Evolutionary conservation across 768 basidiomycete species (phyloP).

Genomic region (Mycena alexandri): DNA sequence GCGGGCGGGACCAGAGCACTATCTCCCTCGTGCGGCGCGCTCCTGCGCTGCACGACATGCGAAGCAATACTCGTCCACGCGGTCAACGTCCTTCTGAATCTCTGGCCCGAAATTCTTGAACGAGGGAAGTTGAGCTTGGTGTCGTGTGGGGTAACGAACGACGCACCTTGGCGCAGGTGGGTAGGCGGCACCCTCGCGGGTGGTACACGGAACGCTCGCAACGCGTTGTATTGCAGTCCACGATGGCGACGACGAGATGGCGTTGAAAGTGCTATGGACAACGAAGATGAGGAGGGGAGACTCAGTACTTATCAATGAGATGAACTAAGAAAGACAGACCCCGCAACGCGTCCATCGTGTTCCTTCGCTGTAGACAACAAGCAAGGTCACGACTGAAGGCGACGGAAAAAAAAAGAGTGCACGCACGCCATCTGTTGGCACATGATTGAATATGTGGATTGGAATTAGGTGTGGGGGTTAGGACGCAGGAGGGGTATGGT

Average conservation of each 20-base stretch:
- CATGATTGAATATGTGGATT: conserved; percentile 55
- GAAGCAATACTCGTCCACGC: conserved; percentile 78
- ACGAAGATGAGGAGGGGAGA: conserved; percentile 25
- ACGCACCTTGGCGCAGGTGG: conserved; percentile 70
- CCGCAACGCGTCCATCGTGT: conserved; percentile 81
- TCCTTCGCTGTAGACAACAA: conserved; percentile 67
- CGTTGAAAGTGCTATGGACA: conserved; percentile 79
- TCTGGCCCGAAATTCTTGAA: conserved; percentile 75
- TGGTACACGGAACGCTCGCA: conserved; percentile 78
- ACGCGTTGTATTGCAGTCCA: conserved; percentile 75
- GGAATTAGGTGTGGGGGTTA: conserved; percentile 14
- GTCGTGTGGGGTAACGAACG: not conserved
- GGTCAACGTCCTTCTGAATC: conserved; percentile 76
- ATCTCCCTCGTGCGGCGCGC: conserved; percentile 40
- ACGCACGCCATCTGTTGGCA: conserved; percentile 84
- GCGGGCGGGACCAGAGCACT: not conserved
- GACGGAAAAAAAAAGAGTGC: conserved; percentile 10
- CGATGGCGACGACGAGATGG: conserved; percentile 77
- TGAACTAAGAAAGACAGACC: conserved; percentile 55
- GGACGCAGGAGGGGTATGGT: not conserved
- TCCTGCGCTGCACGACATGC: conserved; percentile 71
- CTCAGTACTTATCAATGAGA: conserved; percentile 1
- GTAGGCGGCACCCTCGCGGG: conserved; percentile 65
- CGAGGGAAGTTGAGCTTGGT: not conserved
- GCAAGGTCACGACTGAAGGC: conserved; percentile 30